These are phyloP conservation scores for Penicillium crystallinum DNA, from an alignment of 495 filamentous ascomycete species.

Conservation along the genomic window DNA sequence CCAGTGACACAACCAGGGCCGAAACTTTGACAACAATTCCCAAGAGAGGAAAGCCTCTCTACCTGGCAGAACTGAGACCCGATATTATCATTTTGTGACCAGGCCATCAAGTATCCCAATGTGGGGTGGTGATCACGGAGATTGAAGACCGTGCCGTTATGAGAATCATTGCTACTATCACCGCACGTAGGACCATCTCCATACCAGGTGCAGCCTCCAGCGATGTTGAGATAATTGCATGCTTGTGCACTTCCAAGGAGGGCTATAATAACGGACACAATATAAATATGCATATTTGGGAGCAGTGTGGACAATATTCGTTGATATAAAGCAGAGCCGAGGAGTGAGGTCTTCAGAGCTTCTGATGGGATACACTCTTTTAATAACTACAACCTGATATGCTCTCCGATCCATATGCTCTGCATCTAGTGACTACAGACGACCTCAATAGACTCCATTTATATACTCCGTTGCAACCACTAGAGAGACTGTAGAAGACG, in stretches of 20 bases:
- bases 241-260: neutral
- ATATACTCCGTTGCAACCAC: slow-evolving; percentile 1
- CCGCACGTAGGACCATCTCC: neutral
- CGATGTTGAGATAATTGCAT: neutral
- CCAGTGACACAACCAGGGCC: slow-evolving; percentile 7
- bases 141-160: neutral
- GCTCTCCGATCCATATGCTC: neutral
- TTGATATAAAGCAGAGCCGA: neutral
- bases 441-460: neutral
- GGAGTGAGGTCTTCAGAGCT: neutral
- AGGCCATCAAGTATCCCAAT: neutral
- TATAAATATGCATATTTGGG: neutral
- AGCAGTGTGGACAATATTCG: neutral
- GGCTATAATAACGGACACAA: neutral
- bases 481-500: neutral
- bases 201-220: neutral
- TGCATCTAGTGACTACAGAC: neutral
- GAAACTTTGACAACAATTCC: slow-evolving; percentile 4
- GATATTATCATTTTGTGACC: neutral
- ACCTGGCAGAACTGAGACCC: neutral
- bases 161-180: neutral
- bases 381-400: too few relatives aligned
- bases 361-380: too few relatives aligned
- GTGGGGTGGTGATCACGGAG: neutral
- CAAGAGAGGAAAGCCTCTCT: neutral